phyloP scores from a whole-genome alignment of 2,329 filamentous ascomycete genomes.

The Meredithiella fracta region DNA sequence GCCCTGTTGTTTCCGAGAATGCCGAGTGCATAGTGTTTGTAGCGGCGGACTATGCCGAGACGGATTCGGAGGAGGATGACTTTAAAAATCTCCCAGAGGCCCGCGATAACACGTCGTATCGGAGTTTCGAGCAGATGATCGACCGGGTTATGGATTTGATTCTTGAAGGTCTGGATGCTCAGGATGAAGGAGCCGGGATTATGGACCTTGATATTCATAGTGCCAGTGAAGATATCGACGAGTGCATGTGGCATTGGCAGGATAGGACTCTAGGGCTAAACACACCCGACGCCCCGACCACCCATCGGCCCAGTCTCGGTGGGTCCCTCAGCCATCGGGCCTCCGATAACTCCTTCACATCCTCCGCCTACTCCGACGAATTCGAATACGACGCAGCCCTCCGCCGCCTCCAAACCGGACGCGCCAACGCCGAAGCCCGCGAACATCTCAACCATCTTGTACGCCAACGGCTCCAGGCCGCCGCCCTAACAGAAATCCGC shows the following conservation, averaged over 20 bases:
- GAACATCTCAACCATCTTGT: neutral
- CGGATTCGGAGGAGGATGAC: conserved; percentile 1
- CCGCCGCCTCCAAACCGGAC: neutral
- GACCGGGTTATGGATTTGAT: neutral
- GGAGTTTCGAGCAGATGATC: neutral
- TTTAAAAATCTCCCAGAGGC: neutral
- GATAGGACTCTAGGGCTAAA: neutral
- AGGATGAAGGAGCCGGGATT: neutral
- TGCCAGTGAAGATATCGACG: too few species aligned
- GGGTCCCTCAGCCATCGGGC: neutral
- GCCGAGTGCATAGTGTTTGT: neutral
- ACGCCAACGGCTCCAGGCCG: neutral
- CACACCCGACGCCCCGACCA: too few species aligned
- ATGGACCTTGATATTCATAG: neutral
- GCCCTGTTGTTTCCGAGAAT: neutral
- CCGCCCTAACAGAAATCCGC: neutral
- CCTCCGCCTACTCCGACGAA: neutral
- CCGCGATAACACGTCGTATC: neutral
- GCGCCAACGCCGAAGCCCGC: neutral
- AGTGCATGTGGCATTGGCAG: neutral
- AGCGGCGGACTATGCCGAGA: neutral
- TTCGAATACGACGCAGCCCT: neutral
- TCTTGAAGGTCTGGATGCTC: neutral
- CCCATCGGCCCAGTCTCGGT: too few species aligned
- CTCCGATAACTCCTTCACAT: neutral